Base-by-base conservation (phyloP, 2,329 filamentous ascomycete species). In the Pseudocercospora vitis region DNA sequence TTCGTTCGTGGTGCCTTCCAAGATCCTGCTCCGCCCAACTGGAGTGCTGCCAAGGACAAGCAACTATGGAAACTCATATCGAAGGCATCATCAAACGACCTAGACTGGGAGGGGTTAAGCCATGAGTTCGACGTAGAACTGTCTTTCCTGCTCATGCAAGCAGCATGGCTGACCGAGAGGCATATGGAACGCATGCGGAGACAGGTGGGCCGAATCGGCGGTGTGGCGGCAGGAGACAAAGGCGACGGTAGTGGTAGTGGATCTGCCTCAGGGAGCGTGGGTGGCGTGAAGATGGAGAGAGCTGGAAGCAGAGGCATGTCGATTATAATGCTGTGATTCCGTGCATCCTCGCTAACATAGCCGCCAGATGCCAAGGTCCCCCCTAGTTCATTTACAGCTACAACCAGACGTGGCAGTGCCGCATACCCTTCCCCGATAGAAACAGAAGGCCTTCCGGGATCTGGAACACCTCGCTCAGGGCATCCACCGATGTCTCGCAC, bases 11-110 rank as follows among this genome's bases (percentile, higher is more conserved):
- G 88, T 33, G 84, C 88, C 65, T 99, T 99, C 74, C 82, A 91
- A 57, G 92, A 99, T 72, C 94, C 94, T 53, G 88, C 89, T 42
- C 85, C 87, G 60, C 91, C 94, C 51, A 84, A 90, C 71, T 99
- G 94, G 94, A 86, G 91, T 71, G 81, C 86, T 1, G 77, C 81
- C 18, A 97, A 96, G 71, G 94, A 97, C 67, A 87, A 89, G 55
- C 84, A 84, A 7, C 74, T 99, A 12, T 99, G 94, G 94, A 89
- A 89, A 70, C 84, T 96, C 48, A 81, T 97, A 4, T 95, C 91
- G 0, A 86, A 86, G 57, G 84, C 87, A 81, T 80, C 58, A 50
- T 59, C 55, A 35, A 49, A 57, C 53, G 88, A 95, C 67, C 85
- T 96, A 67, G 85, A 97, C 70, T 99, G 92, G 66, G 62, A 64